Evolutionary conservation across 495 filamentous ascomycete genomes (phyloP).

Genomic region (Chaetomium cochliodes): DNA sequence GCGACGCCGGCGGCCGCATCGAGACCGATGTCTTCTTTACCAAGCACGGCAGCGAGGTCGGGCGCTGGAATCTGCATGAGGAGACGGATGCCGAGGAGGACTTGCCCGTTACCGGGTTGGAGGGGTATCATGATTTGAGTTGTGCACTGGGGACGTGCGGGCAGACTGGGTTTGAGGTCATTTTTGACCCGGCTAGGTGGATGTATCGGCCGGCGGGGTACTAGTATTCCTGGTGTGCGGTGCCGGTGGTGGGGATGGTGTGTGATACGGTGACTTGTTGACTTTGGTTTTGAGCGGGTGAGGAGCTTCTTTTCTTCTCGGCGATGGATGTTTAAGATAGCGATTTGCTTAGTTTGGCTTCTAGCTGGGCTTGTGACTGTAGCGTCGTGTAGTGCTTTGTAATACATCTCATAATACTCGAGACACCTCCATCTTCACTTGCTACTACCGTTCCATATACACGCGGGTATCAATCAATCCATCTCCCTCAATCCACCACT

Average conservation of each 20-base stretch:
- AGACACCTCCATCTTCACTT: background rate
- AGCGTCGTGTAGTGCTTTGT: slow-evolving; percentile 6
- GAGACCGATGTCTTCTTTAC: slow-evolving; percentile 75
- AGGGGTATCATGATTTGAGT: slow-evolving; percentile 78
- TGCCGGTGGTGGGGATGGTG: background rate
- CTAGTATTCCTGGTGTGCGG: background rate
- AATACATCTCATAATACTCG: background rate
- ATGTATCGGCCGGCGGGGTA: slow-evolving; percentile 28
- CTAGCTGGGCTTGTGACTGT: background rate
- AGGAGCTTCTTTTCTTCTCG: too few species aligned
- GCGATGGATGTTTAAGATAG: too few species aligned
- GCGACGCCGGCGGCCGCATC: slow-evolving; percentile 38
- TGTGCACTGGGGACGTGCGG: slow-evolving; percentile 76
- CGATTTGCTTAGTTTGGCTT: background rate
- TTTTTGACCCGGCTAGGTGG: slow-evolving; percentile 57
- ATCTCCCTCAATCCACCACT: slow-evolving; percentile 10
- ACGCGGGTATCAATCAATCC: slow-evolving; percentile 11
- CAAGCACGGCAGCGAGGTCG: slow-evolving; percentile 61
- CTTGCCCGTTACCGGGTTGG: slow-evolving; percentile 67
- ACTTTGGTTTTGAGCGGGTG: too few species aligned
- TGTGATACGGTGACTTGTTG: too few species aligned
- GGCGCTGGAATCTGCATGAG: slow-evolving; percentile 82
- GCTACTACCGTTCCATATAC: background rate
- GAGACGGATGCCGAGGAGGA: slow-evolving; percentile 67
- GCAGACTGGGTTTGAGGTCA: slow-evolving; percentile 66